Evolutionary conservation across 495 filamentous ascomycete genomes (phyloP).

Genomic region (Xylaria acuta): DNA sequence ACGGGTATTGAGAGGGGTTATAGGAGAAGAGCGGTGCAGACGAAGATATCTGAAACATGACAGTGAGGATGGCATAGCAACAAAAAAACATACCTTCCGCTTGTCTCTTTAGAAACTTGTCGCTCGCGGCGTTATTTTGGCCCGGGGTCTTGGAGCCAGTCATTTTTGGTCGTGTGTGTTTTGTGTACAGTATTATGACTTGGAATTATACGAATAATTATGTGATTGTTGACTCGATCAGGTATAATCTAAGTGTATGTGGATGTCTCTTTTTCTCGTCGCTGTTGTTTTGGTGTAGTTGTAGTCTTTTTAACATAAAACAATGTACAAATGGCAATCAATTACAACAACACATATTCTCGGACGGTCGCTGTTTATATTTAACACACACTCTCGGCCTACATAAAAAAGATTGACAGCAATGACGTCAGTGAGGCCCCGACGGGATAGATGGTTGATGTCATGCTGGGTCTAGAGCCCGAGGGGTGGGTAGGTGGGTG

Average conservation of each 20-base stretch:
- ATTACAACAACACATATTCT: no score
- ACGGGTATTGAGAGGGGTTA: no score
- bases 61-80: background rate
- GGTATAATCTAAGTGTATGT: background rate
- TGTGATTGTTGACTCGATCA: background rate
- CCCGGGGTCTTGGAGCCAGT: slow-evolving; percentile 35
- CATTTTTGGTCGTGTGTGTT: slow-evolving; percentile 8
- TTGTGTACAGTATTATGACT: background rate
- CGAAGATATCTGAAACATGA: no score
- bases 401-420: background rate
- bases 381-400: background rate
- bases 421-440: slow-evolving; percentile 30
- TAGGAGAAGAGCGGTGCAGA: no score
- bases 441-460: background rate
- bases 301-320: background rate
- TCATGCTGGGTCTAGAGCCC: background rate
- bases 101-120: slow-evolving; percentile 36
- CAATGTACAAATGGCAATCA: background rate
- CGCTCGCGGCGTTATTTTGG: slow-evolving; percentile 34
- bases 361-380: background rate
- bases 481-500: background rate
- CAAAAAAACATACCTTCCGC: slow-evolving; percentile 24
- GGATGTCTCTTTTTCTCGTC: background rate
- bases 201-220: background rate
- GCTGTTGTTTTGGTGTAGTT: background rate